Percentiles rank a stretch among this genome's conserved stretches.
phyloP scores from a whole-genome alignment of 352 stramenopile species.

The Pythium utonaiense region DNA sequence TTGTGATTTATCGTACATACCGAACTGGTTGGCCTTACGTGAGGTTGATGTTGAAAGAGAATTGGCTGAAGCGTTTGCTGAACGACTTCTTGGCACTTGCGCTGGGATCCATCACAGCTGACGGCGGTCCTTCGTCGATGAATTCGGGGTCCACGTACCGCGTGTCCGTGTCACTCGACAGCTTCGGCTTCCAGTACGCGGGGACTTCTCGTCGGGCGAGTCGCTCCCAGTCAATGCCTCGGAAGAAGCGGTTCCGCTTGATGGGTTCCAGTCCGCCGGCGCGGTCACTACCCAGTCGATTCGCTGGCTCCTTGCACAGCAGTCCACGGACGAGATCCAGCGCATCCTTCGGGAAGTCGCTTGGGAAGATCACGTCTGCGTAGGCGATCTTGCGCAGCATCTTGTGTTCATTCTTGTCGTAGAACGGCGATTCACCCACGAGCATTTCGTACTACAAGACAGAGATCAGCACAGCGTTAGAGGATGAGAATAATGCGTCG shows the following conservation, averaged over 20 bases:
- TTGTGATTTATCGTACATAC: background rate
- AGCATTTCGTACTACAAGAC: conserved; percentile 81
- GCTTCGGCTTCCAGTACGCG: conserved; percentile 79
- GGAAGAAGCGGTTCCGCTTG: conserved; percentile 72
- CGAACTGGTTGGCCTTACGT: too few species aligned
- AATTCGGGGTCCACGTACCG: conserved; percentile 88
- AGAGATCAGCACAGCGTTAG: conserved; percentile 3
- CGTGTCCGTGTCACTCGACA: conserved; percentile 83
- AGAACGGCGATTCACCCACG: conserved; percentile 82
- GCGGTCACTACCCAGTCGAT: conserved; percentile 59
- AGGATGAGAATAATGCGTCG: background rate
- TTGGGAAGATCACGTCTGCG: conserved; percentile 68
- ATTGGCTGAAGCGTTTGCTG: conserved; percentile 88
- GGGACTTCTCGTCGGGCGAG: conserved; percentile 67
- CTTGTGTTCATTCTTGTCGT: conserved; percentile 87
- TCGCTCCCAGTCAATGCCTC: conserved; percentile 70
- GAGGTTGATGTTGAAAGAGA: conserved; percentile 88
- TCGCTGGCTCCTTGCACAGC: conserved; percentile 67
- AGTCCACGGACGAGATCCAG: conserved; percentile 72
- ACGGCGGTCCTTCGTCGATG: conserved; percentile 80
- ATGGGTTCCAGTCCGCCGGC: conserved; percentile 69
- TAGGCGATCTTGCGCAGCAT: conserved; percentile 86
- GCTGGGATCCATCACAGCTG: conserved; percentile 74
- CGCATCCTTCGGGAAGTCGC: conserved; percentile 71
- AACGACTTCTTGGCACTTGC: conserved; percentile 51